Evolutionary conservation across 2,329 filamentous ascomycete species (phyloP).

Genomic region (Simplicillium aogashimaense): DNA sequence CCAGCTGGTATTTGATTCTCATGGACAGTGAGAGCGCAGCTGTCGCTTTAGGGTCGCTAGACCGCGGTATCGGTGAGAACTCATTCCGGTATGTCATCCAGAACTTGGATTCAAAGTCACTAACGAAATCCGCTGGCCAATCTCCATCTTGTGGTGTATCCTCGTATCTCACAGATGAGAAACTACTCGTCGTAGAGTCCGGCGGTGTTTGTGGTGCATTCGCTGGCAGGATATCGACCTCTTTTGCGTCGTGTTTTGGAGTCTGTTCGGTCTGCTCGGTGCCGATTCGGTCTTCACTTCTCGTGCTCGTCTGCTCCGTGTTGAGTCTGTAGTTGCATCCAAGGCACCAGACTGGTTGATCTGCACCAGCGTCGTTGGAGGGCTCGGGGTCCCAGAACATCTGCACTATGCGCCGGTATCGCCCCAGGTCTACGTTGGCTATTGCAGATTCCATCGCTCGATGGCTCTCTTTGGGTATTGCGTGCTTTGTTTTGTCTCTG

Average conservation of each 20-base stretch:
- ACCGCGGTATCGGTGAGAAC: conserved; percentile 74
- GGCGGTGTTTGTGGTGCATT: conserved; percentile 33
- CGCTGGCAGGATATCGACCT: conserved; percentile 8
- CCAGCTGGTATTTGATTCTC: conserved; percentile 69
- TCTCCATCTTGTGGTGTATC: conserved; percentile 37
- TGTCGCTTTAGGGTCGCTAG: conserved; percentile 60
- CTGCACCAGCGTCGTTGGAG: conserved; percentile 59
- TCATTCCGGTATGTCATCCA: conserved; percentile 96
- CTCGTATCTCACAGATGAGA: conserved; percentile 40
- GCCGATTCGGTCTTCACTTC: conserved; percentile 4
- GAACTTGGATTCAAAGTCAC: conserved; percentile 85
- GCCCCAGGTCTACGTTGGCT: conserved; percentile 61
- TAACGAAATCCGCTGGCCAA: conserved; percentile 79
- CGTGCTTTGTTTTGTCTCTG: conserved; percentile 5
- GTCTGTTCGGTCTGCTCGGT: conserved; percentile 8
- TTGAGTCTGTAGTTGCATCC: conserved; percentile 40
- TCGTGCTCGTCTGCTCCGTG: conserved; percentile 4
- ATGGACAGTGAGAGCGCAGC: conserved; percentile 73
- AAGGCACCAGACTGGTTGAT: conserved; percentile 77
- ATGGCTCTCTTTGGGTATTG: not conserved
- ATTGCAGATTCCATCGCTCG: conserved; percentile 24
- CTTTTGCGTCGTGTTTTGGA: conserved; percentile 1
- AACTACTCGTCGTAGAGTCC: conserved; percentile 39
- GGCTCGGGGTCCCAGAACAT: conserved; percentile 90
- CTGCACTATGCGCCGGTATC: conserved; percentile 72